Conservation (phyloP, 2,329 filamentous ascomycete species). For the Capronia coronata region DNA sequence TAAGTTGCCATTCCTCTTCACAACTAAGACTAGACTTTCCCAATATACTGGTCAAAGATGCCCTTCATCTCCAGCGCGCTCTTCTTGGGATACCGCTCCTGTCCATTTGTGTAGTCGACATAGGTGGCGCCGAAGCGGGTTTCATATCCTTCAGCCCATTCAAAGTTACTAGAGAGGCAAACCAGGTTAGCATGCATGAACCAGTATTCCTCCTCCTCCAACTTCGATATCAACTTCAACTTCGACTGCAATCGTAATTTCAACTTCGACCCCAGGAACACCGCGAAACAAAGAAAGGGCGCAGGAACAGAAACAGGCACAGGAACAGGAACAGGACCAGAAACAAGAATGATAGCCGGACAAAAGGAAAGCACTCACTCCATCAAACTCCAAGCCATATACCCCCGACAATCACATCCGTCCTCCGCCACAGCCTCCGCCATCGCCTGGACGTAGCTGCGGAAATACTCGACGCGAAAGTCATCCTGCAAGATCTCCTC, state of each 20-base stretch:
- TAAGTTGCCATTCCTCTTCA: neutral
- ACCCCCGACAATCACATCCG: constrained; percentile 70
- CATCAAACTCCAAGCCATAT: constrained; percentile 82
- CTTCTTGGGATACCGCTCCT: constrained; percentile 78
- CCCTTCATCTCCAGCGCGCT: constrained; percentile 65
- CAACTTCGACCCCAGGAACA: too few relatives aligned
- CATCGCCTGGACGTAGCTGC: constrained; percentile 69
- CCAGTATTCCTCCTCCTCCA: too few relatives aligned
- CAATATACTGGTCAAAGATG: constrained; percentile 65
- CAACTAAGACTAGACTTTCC: constrained; percentile 44
- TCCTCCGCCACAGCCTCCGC: constrained; percentile 64
- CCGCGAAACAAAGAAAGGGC: too few relatives aligned
- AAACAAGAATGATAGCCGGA: too few relatives aligned
- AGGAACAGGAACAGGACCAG: neutral
- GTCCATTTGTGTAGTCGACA: constrained; percentile 72
- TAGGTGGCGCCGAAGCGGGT: constrained; percentile 78
- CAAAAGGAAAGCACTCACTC: constrained; percentile 49
- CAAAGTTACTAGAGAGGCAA: constrained; percentile 58
- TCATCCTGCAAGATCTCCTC: constrained; percentile 67
- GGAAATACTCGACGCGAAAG: constrained; percentile 73
- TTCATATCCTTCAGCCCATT: constrained; percentile 87
- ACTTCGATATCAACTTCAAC: too few relatives aligned
- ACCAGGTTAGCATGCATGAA: too few relatives aligned
- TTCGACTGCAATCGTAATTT: too few relatives aligned
- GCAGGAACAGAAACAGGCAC: neutral